Base-by-base conservation (phyloP, 1,284 basidiomycete genomes). In the Ganoderma sinense region DNA sequence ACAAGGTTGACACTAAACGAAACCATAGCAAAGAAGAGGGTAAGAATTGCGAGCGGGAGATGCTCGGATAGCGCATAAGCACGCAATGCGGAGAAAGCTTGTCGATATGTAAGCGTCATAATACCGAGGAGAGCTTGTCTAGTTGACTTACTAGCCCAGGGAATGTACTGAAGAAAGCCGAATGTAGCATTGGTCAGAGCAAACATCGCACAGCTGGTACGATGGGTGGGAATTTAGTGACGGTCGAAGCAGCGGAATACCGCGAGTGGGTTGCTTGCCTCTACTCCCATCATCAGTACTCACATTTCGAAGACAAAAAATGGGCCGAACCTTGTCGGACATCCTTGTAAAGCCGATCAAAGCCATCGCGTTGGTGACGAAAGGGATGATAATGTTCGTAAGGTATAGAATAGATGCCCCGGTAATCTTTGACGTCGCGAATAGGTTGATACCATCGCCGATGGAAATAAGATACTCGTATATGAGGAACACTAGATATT, bases 71-170 rank as follows among this genome's bases (percentile, higher is more conserved):
- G 31, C 16, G 61, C 66, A n/a, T 41, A 63, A 10, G 66, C 53
- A 10, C 66, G 60, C 14, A 67, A 29, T 26, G 60, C 51, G 0
- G 66, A 62, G 41, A 67, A 67, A 18, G 61, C 66, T 67, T 16
- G 0, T 16, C 13, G 23, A 14, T 31, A 2, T 10, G 6, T 67
- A 11, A 67, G 60, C 39, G 1, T 11, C 4, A 20, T 23, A 10
- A 7, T 23, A 13, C 6, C 16, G 10, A 4, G 40, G n/a, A 20
- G n/a, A n/a, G n/a, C n/a, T n/a, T n/a, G n/a, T 11, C 4, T 33
- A n/a, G 6, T 29, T 14, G 18, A 51, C 61, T 39, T 40, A 64
- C 66, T 53, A 13, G 66, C 66, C 66, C 66, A 67, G 39, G 62
- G 62, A 40, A 67, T 55, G 31, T 63, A 67, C 23, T 67, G 62